Conservation (phyloP, 495 filamentous ascomycete genomes). For the Ascodesmis nigricans region DNA sequence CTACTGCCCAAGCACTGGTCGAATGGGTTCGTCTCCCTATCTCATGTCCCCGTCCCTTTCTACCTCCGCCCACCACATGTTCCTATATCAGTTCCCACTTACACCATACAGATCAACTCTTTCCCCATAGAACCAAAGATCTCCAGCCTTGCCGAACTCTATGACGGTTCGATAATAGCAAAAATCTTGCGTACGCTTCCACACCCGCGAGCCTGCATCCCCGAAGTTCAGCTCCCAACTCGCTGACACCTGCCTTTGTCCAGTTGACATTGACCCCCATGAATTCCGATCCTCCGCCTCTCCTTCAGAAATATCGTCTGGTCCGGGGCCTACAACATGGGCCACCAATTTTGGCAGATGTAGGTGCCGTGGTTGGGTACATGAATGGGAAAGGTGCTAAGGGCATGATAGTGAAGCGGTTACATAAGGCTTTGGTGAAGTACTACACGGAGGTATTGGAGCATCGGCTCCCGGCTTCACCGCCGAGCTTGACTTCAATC, state of each 20-base stretch:
- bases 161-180: slow-evolving; percentile 16
- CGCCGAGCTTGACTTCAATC: slow-evolving; percentile 19
- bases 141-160: slow-evolving; percentile 15
- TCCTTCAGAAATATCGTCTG: slow-evolving; percentile 9
- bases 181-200: slow-evolving; percentile 19
- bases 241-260: neutral
- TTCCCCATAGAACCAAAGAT: slow-evolving; percentile 22
- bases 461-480: slow-evolving; percentile 14
- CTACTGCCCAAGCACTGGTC: slow-evolving; percentile 18
- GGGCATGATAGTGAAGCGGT: slow-evolving; percentile 10
- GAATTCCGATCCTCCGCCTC: slow-evolving; percentile 18
- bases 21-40: slow-evolving; percentile 18
- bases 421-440: slow-evolving; percentile 17
- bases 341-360: slow-evolving; percentile 16
- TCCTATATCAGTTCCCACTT: neutral
- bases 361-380: slow-evolving; percentile 1
- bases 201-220: neutral
- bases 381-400: neutral
- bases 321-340: slow-evolving; percentile 18
- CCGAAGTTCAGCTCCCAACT: neutral
- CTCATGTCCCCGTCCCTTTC: neutral
- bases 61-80: slow-evolving; percentile 1
- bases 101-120: slow-evolving; percentile 18
- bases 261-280: slow-evolving; percentile 22
- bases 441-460: slow-evolving; percentile 21